Percentiles rank a stretch among this genome's conserved stretches.
These are phyloP conservation scores for Metarhizium sp. DNA, from an alignment of 2,329 filamentous ascomycete genomes.

Conservation along the genomic window DNA sequence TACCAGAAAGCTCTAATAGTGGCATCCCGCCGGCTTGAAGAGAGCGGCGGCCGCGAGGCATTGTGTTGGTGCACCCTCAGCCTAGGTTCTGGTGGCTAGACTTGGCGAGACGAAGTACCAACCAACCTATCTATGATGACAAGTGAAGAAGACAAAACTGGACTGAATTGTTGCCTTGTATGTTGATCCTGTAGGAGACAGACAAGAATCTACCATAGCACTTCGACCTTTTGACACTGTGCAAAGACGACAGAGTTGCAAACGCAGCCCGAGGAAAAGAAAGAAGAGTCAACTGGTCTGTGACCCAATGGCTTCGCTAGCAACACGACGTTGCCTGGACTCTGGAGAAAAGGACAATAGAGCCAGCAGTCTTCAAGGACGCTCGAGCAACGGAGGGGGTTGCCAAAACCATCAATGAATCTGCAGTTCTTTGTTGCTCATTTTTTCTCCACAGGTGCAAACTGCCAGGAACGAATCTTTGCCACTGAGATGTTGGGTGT, in stretches of 20 bases:
- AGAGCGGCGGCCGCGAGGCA: conserved; percentile 18
- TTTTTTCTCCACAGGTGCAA: neutral
- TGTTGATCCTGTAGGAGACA: neutral
- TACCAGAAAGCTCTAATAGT: neutral
- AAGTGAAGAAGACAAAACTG: too few relatives aligned
- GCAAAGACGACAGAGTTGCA: neutral
- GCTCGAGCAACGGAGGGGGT: neutral
- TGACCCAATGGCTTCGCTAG: neutral
- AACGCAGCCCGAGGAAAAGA: neutral
- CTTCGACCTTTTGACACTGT: too few relatives aligned
- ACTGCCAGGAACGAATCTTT: conserved; percentile 10
- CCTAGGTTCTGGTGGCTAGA: neutral
- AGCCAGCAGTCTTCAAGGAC: neutral
- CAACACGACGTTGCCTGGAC: neutral
- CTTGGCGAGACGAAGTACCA: neutral
- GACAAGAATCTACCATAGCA: too few relatives aligned
- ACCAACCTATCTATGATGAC: too few relatives aligned
- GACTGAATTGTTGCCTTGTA: too few relatives aligned
- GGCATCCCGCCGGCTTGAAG: neutral
- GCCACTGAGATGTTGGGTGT: conserved; percentile 14
- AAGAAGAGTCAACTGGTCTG: too few relatives aligned
- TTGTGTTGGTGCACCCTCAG: conserved; percentile 5
- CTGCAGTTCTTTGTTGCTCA: neutral
- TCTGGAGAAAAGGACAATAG: neutral
- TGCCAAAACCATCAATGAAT: neutral